Conservation (phyloP, 78 protist species). For the Isochrysis galbana region DNA sequence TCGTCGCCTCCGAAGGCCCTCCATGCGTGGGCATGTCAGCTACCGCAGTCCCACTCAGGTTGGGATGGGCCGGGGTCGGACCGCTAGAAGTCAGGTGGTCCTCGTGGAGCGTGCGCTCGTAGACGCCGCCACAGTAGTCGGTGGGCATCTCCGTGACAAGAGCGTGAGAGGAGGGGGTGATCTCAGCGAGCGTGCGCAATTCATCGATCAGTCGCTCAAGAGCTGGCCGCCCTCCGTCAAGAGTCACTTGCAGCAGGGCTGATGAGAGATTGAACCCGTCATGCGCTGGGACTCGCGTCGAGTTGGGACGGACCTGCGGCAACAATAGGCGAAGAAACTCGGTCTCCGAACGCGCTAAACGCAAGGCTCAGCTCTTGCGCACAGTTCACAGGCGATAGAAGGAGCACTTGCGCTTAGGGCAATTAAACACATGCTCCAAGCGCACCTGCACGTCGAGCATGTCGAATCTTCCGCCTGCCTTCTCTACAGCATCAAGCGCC, state of each 20-base stretch:
- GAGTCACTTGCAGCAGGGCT: neutral
- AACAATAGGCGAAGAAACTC: no score
- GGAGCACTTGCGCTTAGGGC: neutral
- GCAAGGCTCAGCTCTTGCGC: no score
- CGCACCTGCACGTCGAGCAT: neutral
- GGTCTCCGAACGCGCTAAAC: no score
- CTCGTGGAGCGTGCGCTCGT: neutral
- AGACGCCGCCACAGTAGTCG: neutral
- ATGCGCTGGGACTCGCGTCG: no score
- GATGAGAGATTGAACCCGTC: neutral
- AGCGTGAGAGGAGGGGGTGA: neutral
- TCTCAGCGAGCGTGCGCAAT: neutral
- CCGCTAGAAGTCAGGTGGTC: no score
- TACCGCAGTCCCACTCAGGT: no score
- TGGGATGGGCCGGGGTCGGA: no score
- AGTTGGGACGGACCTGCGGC: no score
- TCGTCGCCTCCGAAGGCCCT: neutral
- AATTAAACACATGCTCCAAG: neutral
- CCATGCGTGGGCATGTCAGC: neutral
- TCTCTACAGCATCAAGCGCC: slow-evolving; percentile 25
- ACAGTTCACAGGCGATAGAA: no score
- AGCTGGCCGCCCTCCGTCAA: neutral
- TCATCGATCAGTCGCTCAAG: neutral
- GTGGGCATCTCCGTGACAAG: neutral
- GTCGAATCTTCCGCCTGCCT: neutral